Conservation (phyloP, 805 yeast genomes). For the Teunomyces stri region DNA sequence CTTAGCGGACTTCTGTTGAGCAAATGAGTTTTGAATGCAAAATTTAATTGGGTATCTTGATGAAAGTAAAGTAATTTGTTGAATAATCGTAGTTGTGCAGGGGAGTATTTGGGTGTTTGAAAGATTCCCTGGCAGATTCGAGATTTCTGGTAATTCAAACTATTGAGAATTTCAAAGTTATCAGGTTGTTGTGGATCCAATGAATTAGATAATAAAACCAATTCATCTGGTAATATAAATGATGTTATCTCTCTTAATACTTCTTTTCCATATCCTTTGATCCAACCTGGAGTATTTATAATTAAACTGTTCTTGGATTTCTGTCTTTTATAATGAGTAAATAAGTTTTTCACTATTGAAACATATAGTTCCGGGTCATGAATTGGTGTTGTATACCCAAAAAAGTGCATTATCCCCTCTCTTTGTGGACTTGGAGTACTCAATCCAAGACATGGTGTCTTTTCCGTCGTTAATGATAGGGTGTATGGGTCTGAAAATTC, state of each 20-base stretch:
- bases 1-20: conserved; percentile 23
- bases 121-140: conserved; percentile 33
- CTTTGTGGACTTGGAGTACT: conserved; percentile 20
- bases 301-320: conserved; percentile 40
- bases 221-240: conserved; percentile 50
- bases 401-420: conserved; percentile 31
- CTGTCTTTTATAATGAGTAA: conserved; percentile 18
- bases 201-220: conserved; percentile 46
- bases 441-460: conserved; percentile 26
- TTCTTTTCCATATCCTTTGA: conserved; percentile 79
- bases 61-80: conserved; percentile 57
- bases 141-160: conserved; percentile 26
- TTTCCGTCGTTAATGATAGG: conserved; percentile 49
- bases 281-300: conserved; percentile 88
- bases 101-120: conserved; percentile 35
- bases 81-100: conserved; percentile 52
- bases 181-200: conserved; percentile 20
- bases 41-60: conserved; percentile 16
- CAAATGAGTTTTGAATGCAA: conserved; percentile 23
- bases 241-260: conserved; percentile 50
- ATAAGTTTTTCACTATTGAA: conserved; percentile 38
- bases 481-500: conserved; percentile 73
- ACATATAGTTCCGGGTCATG: conserved; percentile 61
- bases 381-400: conserved; percentile 70
- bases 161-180: conserved; percentile 26